phyloP scores from a whole-genome alignment of 1,284 basidiomycete genomes.

The Ceratorhiza oryzae-sativae region DNA sequence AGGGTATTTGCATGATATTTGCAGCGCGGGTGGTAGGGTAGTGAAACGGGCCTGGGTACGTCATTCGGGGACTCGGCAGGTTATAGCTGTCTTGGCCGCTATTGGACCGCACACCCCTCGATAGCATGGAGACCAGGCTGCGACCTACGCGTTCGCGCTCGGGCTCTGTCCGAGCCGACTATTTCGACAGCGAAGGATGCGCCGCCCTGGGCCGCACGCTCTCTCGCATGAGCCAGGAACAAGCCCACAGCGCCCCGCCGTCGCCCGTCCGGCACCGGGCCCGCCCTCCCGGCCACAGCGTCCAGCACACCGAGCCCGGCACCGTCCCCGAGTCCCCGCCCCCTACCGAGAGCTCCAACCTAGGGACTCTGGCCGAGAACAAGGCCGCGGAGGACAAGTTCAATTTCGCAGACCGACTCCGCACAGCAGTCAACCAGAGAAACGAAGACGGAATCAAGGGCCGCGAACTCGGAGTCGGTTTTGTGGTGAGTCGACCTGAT shows the following conservation, averaged over 20 bases:
- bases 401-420: constrained; percentile 8
- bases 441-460: constrained; percentile 11
- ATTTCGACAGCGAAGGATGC: constrained; percentile 14
- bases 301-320: neutral
- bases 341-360: neutral
- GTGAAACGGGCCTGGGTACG: too few species aligned
- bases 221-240: neutral
- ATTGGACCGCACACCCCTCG: neutral
- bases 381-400: constrained; percentile 17
- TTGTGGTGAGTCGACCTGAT: neutral
- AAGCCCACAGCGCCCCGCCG: neutral
- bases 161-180: constrained; percentile 5
- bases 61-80: too few species aligned
- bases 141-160: neutral
- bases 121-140: neutral
- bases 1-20: too few species aligned
- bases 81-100: neutral
- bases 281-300: neutral
- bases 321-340: too few species aligned
- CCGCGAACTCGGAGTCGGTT: constrained; percentile 2
- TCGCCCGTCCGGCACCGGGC: too few species aligned
- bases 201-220: neutral
- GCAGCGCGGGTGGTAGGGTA: too few species aligned
- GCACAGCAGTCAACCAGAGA: neutral
- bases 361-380: constrained; percentile 10